Evolutionary conservation across 306 rosid genomes (phyloP).

Genomic region (Cicer yamashitae): DNA sequence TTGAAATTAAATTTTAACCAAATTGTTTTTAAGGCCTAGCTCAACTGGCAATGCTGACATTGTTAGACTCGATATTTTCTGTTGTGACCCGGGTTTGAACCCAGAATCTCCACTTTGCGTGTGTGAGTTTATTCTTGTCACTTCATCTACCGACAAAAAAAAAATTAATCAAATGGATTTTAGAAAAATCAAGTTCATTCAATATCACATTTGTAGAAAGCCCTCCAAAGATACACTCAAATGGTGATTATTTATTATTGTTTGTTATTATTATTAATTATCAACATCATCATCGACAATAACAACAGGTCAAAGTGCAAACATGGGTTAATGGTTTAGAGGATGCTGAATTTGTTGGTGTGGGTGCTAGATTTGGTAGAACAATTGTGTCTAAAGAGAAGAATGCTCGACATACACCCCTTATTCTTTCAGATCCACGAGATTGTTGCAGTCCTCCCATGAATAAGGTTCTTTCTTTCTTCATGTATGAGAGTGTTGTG

Average conservation of each 20-base stretch:
- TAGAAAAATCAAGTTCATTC: constrained; percentile 2
- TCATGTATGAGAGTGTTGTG: constrained; percentile 15
- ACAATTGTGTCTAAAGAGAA: constrained; percentile 87
- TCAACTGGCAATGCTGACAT: too few species aligned
- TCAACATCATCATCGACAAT: constrained; percentile 19
- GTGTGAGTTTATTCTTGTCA: too few species aligned
- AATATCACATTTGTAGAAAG: not conserved
- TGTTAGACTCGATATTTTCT: too few species aligned
- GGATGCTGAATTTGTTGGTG: constrained; percentile 83
- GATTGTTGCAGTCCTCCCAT: constrained; percentile 74
- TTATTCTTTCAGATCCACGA: constrained; percentile 77
- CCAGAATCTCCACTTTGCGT: too few species aligned
- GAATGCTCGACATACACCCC: constrained; percentile 75
- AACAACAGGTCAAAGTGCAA: constrained; percentile 85
- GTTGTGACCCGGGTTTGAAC: too few species aligned
- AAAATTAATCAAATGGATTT: not conserved
- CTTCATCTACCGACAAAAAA: too few species aligned
- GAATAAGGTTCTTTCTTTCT: constrained; percentile 66
- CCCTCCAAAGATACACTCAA: not conserved
- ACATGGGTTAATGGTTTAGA: constrained; percentile 89
- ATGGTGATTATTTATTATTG: constrained; percentile 21
- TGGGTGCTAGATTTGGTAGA: constrained; percentile 94
- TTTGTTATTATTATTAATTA: not conserved
- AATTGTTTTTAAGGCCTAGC: too few species aligned
- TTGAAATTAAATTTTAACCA: not conserved